phyloP scores from a whole-genome alignment of 805 yeast species.

The Wickerhamomyces chambardii region DNA sequence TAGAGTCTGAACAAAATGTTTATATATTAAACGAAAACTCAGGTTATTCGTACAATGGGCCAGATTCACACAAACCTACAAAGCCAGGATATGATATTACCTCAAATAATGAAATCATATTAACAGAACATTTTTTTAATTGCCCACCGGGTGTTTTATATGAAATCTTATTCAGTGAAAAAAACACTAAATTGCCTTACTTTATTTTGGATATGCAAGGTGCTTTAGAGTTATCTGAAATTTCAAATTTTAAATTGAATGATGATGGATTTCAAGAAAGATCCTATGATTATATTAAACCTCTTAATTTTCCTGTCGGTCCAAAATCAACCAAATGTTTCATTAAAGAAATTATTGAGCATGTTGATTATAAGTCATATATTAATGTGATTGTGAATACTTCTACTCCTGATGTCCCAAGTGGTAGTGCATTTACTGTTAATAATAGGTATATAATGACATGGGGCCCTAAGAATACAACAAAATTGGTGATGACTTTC shows the following conservation, averaged over 20 bases:
- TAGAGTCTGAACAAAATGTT: slow-evolving; percentile 13
- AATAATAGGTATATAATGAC: slow-evolving; percentile 61
- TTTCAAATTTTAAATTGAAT: slow-evolving; percentile 23
- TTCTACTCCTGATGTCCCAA: slow-evolving; percentile 90
- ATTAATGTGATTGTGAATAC: slow-evolving; percentile 57
- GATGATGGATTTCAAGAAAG: slow-evolving; percentile 37
- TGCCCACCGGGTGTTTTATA: slow-evolving; percentile 78
- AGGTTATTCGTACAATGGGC: slow-evolving; percentile 49
- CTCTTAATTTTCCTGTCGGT: slow-evolving; percentile 75
- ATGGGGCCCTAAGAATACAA: slow-evolving; percentile 63
- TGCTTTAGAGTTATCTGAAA: slow-evolving; percentile 24
- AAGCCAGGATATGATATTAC: slow-evolving; percentile 32
- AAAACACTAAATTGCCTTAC: slow-evolving; percentile 30
- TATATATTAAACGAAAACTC: slow-evolving; percentile 28
- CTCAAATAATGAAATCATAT: slow-evolving; percentile 38
- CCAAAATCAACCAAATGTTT: slow-evolving; percentile 83
- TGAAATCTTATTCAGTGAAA: slow-evolving; percentile 58
- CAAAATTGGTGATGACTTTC: slow-evolving; percentile 57
- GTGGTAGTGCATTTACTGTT: slow-evolving; percentile 75
- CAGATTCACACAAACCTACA: slow-evolving; percentile 54
- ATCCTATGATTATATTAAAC: slow-evolving; percentile 60
- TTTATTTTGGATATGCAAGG: slow-evolving; percentile 31
- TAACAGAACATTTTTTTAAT: slow-evolving; percentile 40
- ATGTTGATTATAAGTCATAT: slow-evolving; percentile 41
- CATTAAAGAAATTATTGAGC: slow-evolving; percentile 51